These are phyloP conservation scores for Colletotrichum euphorbiae DNA, from an alignment of 2,329 filamentous ascomycete genomes.

Conservation along the genomic window DNA sequence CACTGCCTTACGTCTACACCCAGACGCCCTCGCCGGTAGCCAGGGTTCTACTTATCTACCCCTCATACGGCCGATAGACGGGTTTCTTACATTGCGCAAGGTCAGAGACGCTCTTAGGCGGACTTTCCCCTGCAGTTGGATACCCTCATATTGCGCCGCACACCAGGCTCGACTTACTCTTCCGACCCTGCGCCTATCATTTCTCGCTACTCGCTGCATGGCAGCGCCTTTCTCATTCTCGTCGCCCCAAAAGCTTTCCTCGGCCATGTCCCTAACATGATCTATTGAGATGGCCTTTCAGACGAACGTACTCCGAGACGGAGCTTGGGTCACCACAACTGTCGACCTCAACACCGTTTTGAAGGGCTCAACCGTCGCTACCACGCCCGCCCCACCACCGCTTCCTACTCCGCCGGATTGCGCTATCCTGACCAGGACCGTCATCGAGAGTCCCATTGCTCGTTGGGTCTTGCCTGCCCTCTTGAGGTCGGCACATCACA, in stretches of 20 bases:
- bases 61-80: conserved; percentile 29
- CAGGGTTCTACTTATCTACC: background rate
- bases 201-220: background rate
- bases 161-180: background rate
- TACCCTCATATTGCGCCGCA: background rate
- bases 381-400: conserved; percentile 46
- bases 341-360: conserved; percentile 58
- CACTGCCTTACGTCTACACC: conserved; percentile 11
- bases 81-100: background rate
- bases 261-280: conserved; percentile 31
- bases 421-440: conserved; percentile 82
- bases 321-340: conserved; percentile 68
- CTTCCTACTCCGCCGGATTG: conserved; percentile 61
- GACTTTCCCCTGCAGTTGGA: background rate
- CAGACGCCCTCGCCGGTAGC: background rate
- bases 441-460: conserved; percentile 80
- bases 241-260: background rate
- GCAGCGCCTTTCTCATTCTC: background rate
- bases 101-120: background rate
- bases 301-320: conserved; percentile 64
- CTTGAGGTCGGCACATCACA: conserved; percentile 74
- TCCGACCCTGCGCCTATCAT: background rate
- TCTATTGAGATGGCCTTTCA: conserved; percentile 53
- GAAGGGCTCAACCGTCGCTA: conserved; percentile 49
- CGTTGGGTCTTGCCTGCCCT: conserved; percentile 84